Evolutionary conservation across 179 eudicot species (phyloP), one percentile per base, ranked within the genome.

Genomic region (Patellifolia procumbens): DNA sequence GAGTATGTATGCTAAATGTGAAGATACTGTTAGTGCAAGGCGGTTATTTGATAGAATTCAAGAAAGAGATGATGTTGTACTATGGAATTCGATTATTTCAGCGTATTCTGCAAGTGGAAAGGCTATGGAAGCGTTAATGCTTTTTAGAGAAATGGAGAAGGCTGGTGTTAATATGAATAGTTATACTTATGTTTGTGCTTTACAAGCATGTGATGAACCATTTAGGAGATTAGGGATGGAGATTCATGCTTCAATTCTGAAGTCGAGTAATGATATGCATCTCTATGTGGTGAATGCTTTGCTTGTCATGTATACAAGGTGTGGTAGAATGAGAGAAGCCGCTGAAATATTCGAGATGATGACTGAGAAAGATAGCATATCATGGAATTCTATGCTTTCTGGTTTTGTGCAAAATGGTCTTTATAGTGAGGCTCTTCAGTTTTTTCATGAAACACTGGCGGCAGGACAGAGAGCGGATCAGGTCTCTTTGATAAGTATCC

Each of bases 271-370:
- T 74, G 70, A 79, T 82, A 49, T 68, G 74, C 87, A 94, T 82
- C 70, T 83, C 15, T 88, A 84, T 69, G 92, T 92, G 80, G 90
- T 85, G 52, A 94, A 89, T 91, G 91, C 94, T 75, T 83, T 94
- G 88, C 73, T 94, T 75, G 89, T 84, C 46, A 89, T 92, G 96
- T 92, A 89, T 78, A 63, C 91, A 19, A 85, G 85, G 79, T 86
- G 86, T 81, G 87, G 91, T 45, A 88, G 81, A 75, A 79, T 92
- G 85, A 82, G 72, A 69, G 91, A 89, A 70, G 94, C 97, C 73
- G 74, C 74, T 56, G 76, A 73, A 71, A 74, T 91, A 65, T 92
- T 88, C 64, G 26, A 46, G 45, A 55, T 29, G 26, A 86, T 91
- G 88, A 71, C 51, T 19, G 89, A 87, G 56, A 81, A 75, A 78